These are phyloP conservation scores for Gleditsia sinensis DNA, from an alignment of 306 rosid species.

Conservation along the genomic window DNA sequence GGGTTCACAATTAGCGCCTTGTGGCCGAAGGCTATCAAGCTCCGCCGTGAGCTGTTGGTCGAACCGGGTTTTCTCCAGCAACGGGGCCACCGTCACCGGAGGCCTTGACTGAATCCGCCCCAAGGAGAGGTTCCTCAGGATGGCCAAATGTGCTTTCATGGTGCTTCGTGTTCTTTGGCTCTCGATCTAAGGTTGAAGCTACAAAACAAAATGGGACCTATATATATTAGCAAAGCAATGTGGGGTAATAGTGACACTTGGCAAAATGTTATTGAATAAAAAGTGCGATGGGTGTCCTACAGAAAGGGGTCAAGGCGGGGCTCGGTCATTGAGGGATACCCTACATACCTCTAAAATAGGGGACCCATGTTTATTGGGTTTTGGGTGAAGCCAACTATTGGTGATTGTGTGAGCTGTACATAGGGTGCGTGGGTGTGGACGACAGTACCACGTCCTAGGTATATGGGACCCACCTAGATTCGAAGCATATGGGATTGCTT, in stretches of 20 bases:
- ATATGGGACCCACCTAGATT: neutral
- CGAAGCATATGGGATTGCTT: neutral
- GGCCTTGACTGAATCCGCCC: conserved; percentile 21
- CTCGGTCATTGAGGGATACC: conserved; percentile 15
- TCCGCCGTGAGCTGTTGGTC: conserved; percentile 36
- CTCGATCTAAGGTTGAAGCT: neutral
- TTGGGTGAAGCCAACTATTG: conserved; percentile 2
- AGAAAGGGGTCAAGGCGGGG: conserved; percentile 17
- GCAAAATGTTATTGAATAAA: neutral
- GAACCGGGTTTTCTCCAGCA: conserved; percentile 35
- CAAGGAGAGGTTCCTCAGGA: conserved; percentile 40
- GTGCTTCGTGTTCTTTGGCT: neutral
- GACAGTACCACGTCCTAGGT: conserved; percentile 22
- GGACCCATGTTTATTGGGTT: conserved; percentile 10
- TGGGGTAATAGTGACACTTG: neutral
- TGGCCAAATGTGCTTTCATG: conserved; percentile 46
- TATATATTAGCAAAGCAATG: conserved; percentile 9
- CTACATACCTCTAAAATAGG: conserved; percentile 19
- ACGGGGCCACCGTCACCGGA: conserved; percentile 31
- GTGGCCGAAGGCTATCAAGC: conserved; percentile 29
- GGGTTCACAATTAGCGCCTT: neutral
- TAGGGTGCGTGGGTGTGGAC: conserved; percentile 22
- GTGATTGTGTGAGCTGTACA: conserved; percentile 41
- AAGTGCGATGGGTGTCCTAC: conserved; percentile 26
- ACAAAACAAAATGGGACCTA: conserved; percentile 18